Base-by-base conservation (phyloP, 169 alveolate species). In the Eimeria brunetti region DNA sequence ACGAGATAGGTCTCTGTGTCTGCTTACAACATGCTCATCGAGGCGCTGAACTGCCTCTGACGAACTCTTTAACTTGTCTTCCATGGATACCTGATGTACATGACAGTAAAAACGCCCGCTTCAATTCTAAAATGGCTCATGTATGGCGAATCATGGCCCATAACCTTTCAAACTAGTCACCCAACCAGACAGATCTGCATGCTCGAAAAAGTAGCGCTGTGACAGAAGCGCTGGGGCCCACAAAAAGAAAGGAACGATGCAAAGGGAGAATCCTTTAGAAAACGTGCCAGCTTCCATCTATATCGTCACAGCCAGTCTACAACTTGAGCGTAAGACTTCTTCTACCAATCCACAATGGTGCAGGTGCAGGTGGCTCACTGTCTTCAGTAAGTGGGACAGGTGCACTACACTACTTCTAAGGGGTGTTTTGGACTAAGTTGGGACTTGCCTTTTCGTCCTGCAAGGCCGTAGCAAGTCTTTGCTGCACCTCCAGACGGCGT, bases 381-480 rank as follows among this genome's bases (percentile, higher is more conserved):
- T 7, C 81, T 16, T 18, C 20, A 5, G 33, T 38, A 30, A 16
- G 18, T 38, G 81, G 53, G n/a, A 11, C 49, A 71, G 56, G 56
- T 38, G 81, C 56, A 38, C 81, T 22, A 30, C 81, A 30, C 78
- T 36, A 14, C 9, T 18, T 71, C 16, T 36, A 7, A 11, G 14
- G 88, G 27, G 36, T 41, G 1, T 27, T 38, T 36, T 51, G 51
- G 73, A 46, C 46, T 81, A 24, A 8, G 18, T 24, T 36, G 90
- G 18, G 41, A 4, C 92, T 85, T 85, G 92, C 92, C 92, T 85
- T 85, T 38, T 85, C 92, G 51, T 85, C 92, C 69, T 85, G 78
- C 92, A 85, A n/a, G 14, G 62, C 81, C 36, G 53, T 24, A 1
- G 92, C 92, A 30, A 85, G 92, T 30, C 80, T 60, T 41, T 85